Conservation (phyloP, 306 rosid species). For the Lathyrus tuberosus region DNA sequence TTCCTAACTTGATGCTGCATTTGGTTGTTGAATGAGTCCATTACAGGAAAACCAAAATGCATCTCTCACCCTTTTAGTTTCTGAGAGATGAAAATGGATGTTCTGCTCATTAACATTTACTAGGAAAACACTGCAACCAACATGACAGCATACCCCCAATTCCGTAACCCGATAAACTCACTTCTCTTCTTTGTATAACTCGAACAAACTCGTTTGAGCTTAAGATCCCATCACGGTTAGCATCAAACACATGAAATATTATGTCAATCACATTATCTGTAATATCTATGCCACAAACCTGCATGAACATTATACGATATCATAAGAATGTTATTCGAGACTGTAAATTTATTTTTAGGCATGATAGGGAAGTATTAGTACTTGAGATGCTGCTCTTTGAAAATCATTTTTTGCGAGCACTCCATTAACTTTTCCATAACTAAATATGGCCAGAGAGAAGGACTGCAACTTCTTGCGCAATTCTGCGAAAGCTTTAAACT, state of each 20-base stretch:
- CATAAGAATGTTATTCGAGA: constrained; percentile 12
- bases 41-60: constrained; percentile 17
- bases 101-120: constrained; percentile 49
- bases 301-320: constrained; percentile 29
- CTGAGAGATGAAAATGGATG: constrained; percentile 27
- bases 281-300: constrained; percentile 71
- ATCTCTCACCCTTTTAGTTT: constrained; percentile 20
- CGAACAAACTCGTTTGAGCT: constrained; percentile 68
- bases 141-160: constrained; percentile 54
- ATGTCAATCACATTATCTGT: constrained; percentile 64
- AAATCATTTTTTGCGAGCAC: constrained; percentile 66
- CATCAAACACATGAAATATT: constrained; percentile 75
- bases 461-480: constrained; percentile 58
- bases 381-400: constrained; percentile 83
- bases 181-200: constrained; percentile 61
- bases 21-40: constrained; percentile 19
- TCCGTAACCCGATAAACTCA: constrained; percentile 36
- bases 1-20: neutral
- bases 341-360: neutral
- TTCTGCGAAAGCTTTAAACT: constrained; percentile 67
- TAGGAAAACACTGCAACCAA: constrained; percentile 53
- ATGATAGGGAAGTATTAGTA: constrained; percentile 38
- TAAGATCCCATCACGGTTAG: constrained; percentile 62
- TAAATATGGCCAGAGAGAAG: constrained; percentile 76
- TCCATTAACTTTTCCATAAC: constrained; percentile 76